Base-by-base conservation (phyloP, 2,329 filamentous ascomycete genomes). In the Fusarium sp. region DNA sequence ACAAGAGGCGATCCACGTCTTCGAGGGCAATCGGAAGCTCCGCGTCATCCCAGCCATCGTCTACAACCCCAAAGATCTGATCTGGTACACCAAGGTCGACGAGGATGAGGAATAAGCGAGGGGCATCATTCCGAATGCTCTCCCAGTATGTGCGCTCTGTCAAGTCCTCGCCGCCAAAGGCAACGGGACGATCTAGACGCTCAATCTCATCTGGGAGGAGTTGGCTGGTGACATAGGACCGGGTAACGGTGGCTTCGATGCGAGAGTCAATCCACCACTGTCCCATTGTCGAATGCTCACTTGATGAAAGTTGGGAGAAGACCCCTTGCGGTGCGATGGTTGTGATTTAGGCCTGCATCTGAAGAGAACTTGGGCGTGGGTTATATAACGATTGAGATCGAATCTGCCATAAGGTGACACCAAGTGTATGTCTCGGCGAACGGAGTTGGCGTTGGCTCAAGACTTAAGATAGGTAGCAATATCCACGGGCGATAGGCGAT, bases 61-160 rank as follows among this genome's bases (percentile, higher is more conserved):
- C 91, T 58, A 93, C 88, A 51, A 92, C 83, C 40, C 87, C 87
- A 72, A 94, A 94, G 62, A 94, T 93, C 75, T 91, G 89, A 70
- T 91, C 89, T 1, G 91, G 87, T 13, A 91, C 83, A 31, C 88
- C 89, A 23, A 93, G 80, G 71, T 93, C 90, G 53, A 88, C 83
- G 25, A 94, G 81, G 37, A 92, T 88, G 45, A 94, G 81, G 72
- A 93, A 94, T 37, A 93, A 82, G 45, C 88, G 84, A 72, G 88
- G 89, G 9, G 90, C 89, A 70, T 89, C 90, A 55, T 87, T 81
- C 45, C 91, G 80, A 58, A 94, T 92, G 89, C 91, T 93, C 74
- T 93, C 90, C 82, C 91, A 89, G 75, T 94, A 94, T 2, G 90
- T 93, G 65, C 90, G 87, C 76, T 92, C 88, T 6, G 90, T 93